A percentile compares a stretch with the other conserved stretches of the same genome.
Conservation (phyloP, 768 basidiomycete species). For the Suillus occidentalis region DNA sequence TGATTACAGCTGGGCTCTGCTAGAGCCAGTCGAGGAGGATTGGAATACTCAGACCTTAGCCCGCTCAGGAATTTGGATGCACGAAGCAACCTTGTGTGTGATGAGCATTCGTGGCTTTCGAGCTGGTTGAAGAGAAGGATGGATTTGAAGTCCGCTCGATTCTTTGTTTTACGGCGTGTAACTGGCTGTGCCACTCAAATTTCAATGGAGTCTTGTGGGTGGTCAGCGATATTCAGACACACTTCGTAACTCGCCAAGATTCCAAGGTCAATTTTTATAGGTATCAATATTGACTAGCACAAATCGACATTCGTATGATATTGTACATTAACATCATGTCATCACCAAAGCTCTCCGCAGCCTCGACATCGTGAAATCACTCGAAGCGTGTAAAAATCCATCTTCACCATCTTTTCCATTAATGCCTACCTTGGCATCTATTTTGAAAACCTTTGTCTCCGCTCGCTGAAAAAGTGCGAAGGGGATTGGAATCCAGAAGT, state of each 20-base stretch:
- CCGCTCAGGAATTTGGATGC: not conserved
- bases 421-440: slow-evolving; percentile 40
- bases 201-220: not conserved
- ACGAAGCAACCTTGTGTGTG: not conserved
- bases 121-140: not conserved
- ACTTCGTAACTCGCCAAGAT: not conserved
- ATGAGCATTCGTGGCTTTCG: not conserved
- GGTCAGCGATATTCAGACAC: not conserved
- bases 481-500: slow-evolving; percentile 42
- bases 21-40: not conserved
- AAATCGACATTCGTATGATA: not conserved
- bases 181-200: not conserved
- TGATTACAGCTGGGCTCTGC: not conserved
- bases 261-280: not conserved
- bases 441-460: slow-evolving; percentile 44
- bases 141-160: not conserved
- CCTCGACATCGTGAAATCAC: slow-evolving; percentile 45
- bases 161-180: not conserved
- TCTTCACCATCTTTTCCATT: slow-evolving; percentile 16
- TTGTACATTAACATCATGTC: not conserved
- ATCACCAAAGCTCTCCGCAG: slow-evolving; percentile 23
- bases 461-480: slow-evolving; percentile 45
- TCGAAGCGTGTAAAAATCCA: slow-evolving; percentile 17
- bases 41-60: not conserved
- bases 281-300: not conserved